Evolutionary conservation across 148 eudicot species (phyloP), one percentile per base, ranked within the genome.

Genomic region (Vaccinium vitisidaea): DNA sequence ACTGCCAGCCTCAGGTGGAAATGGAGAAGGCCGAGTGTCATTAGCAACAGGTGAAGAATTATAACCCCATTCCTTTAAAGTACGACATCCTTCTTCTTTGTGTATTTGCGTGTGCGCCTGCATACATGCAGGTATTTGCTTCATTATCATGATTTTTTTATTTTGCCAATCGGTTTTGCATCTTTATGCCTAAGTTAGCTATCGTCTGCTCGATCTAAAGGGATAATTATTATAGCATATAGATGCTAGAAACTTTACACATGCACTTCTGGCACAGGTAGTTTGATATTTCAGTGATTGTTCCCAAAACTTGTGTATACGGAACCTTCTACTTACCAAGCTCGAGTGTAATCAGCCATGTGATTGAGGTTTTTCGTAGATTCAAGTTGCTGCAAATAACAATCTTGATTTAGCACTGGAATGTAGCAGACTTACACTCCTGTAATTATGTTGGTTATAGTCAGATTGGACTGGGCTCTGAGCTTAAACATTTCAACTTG

Each of bases 61-160:
- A 86, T 79, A 96, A 96, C 85, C 99, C 99, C 95, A 94, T 91
- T 96, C 98, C 74, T 94, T 96, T 85, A 93, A 92, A 92, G 99
- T 94, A 90, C 50, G 75, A 67, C 43, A 85, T 86, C 55, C 39
- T 36, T 27, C 69, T 67, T 78, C 19, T 78, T 53, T 53, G 6
- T 52, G 16, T 27, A 27, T 58, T 50, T 75, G 43, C 80, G 32
- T 23, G 32, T 27, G 50, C 2, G 69, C 16, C 4, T 73, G 54
- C 15, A 0, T 13, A 30, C 19, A 11, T 3, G 43, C 50, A 6
- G 39, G n/a, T 54, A 8, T 71, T 55, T 73, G 50, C 74, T 83
- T 32, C 4, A 0, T 53, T 23, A 7, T 70, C 15, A 13, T 61
- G 39, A 32, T 32, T 7, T 70, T 32, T 55, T 74, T 3, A 30